Conservation (phyloP, 2,329 filamentous ascomycete species). For the Colletotrichum orchidophilum region DNA sequence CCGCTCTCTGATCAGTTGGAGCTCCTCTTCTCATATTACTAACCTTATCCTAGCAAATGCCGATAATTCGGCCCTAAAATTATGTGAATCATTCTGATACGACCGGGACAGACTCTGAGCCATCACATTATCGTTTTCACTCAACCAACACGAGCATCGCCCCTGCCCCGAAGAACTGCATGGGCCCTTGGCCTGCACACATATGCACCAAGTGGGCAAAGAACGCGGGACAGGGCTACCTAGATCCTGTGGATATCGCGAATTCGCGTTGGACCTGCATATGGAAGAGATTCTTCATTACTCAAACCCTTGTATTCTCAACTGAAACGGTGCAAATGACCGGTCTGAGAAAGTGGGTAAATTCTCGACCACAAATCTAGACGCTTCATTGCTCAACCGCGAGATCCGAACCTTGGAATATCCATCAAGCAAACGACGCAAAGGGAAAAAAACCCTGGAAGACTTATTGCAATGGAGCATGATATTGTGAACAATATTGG, state of each 20-base stretch:
- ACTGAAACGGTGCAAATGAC: background rate
- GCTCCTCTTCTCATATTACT: background rate
- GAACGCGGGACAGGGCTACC: background rate
- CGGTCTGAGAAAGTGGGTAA: background rate
- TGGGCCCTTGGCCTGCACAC: background rate
- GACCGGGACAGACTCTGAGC: background rate
- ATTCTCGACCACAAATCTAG: background rate
- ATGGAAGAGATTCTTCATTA: background rate
- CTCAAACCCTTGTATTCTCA: background rate
- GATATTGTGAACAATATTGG: background rate
- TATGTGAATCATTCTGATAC: background rate
- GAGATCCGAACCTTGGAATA: background rate
- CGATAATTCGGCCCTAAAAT: background rate
- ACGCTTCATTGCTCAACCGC: background rate
- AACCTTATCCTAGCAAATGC: background rate
- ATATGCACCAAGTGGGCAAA: background rate
- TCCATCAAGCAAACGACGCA: background rate
- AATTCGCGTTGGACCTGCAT: background rate
- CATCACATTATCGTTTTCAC: background rate
- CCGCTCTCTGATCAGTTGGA: background rate
- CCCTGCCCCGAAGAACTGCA: background rate
- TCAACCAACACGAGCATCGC: background rate
- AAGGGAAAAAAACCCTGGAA: background rate
- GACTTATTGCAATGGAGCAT: background rate
- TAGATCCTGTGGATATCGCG: background rate